These are phyloP conservation scores for Kodamaea restingae DNA, from an alignment of 805 yeast species.

Conservation along the genomic window DNA sequence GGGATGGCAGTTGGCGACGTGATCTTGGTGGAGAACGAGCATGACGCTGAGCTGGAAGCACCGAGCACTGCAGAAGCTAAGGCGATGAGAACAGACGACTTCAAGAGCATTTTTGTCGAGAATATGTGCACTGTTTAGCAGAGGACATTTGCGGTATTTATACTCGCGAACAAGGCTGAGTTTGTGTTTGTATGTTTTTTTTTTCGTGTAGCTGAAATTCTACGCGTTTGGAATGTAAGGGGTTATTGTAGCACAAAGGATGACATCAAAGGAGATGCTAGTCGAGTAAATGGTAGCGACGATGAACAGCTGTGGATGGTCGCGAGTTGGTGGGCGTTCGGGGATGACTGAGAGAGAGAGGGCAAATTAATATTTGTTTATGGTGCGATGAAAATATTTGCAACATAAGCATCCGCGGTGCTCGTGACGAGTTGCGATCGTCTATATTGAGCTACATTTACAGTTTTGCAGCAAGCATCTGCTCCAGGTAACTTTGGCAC, in stretches of 20 bases:
- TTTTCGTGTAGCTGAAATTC: conserved; percentile 2
- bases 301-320: too few species aligned
- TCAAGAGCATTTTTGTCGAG: conserved; percentile 4
- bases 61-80: conserved; percentile 5
- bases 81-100: conserved; percentile 8
- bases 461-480: too few species aligned
- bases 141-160: background rate
- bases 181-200: conserved; percentile 1
- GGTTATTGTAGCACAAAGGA: background rate
- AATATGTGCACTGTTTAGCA: background rate
- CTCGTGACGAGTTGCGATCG: too few species aligned
- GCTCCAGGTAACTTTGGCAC: too few species aligned
- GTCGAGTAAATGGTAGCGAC: too few species aligned
- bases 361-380: too few species aligned
- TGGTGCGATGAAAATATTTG: too few species aligned
- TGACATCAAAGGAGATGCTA: background rate
- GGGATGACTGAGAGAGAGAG: too few species aligned
- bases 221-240: conserved; percentile 1
- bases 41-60: conserved; percentile 13
- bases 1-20: conserved; percentile 35
- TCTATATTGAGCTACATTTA: too few species aligned
- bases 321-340: too few species aligned
- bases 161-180: conserved; percentile 1
- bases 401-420: too few species aligned
- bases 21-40: conserved; percentile 39